A percentile compares a stretch with the other conserved stretches of the same genome.
These are phyloP conservation scores for Suillus americanus DNA, from an alignment of 768 basidiomycete genomes.

Conservation along the genomic window DNA sequence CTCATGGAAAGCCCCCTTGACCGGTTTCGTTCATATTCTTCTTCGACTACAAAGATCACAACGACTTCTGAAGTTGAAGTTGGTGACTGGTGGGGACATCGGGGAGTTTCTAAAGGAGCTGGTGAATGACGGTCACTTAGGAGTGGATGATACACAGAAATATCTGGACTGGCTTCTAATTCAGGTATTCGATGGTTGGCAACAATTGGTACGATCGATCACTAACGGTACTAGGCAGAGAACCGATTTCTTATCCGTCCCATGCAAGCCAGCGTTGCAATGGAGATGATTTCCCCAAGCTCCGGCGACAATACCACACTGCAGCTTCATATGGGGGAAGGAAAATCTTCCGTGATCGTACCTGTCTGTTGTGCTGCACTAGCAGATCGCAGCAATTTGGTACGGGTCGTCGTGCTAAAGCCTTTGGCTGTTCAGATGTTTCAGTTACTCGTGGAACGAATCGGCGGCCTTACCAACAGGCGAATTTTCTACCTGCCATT, in stretches of 20 bases:
- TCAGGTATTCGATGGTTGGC: constrained; percentile 10
- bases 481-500: constrained; percentile 34
- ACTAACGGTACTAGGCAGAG: constrained; percentile 21
- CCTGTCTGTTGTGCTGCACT: constrained; percentile 27
- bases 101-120: constrained; percentile 19
- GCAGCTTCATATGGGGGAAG: constrained; percentile 59
- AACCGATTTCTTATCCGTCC: constrained; percentile 27
- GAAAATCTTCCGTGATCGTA: constrained; percentile 44
- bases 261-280: constrained; percentile 28
- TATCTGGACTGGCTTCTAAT: constrained; percentile 23
- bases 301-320: constrained; percentile 35
- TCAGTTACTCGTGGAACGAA: constrained; percentile 28
- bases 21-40: constrained; percentile 25
- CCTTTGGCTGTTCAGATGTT: constrained; percentile 33
- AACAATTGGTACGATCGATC: not conserved
- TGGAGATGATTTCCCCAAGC: constrained; percentile 31
- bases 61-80: constrained; percentile 27
- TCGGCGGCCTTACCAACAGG: constrained; percentile 33
- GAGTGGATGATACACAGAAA: constrained; percentile 13
- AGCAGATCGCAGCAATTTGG: constrained; percentile 26
- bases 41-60: constrained; percentile 37
- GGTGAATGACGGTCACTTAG: constrained; percentile 18
- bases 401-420: constrained; percentile 35
- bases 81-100: constrained; percentile 9
- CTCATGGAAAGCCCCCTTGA: constrained; percentile 31